A percentile compares a stretch with the other conserved stretches of the same genome.
These are phyloP conservation scores for Marchantia polymorpha DNA, from an alignment of 225 moss, liverwort and hornwort genomes.

Conservation along the genomic window DNA sequence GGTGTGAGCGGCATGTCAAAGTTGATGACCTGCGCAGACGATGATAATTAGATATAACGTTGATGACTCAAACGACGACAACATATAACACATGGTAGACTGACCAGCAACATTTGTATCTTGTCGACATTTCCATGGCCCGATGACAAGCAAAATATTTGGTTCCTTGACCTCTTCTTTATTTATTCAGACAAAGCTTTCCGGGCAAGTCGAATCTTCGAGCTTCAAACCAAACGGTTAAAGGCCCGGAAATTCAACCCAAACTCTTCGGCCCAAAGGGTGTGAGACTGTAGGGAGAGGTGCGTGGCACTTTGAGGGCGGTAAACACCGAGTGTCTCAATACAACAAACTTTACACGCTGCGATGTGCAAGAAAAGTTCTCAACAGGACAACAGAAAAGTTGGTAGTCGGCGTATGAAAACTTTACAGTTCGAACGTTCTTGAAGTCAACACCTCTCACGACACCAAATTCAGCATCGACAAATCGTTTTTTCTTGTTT, in stretches of 20 bases:
- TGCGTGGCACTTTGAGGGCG: no score
- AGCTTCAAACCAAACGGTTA: no score
- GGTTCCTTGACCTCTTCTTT: no score
- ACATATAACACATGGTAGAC: not conserved
- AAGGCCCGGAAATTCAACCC: no score
- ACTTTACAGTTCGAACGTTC: slow-evolving; percentile 73
- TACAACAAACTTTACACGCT: not conserved
- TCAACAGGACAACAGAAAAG: no score
- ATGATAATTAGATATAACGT: no score
- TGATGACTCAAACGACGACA: not conserved
- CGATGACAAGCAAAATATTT: no score
- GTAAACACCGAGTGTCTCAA: not conserved
- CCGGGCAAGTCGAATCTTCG: no score
- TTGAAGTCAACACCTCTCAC: slow-evolving; percentile 96
- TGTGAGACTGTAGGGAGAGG: no score
- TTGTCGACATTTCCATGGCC: no score
- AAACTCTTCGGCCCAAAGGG: no score
- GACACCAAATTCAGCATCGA: slow-evolving; percentile 86
- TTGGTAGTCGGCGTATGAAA: not conserved
- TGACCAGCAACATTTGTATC: not conserved
- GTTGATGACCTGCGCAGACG: slow-evolving; percentile 58
- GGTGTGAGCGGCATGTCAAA: slow-evolving; percentile 76
- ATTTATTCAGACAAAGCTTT: no score
- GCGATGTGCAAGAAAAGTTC: not conserved
- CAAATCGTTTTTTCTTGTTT: slow-evolving; percentile 50